Evolutionary conservation across 1,284 basidiomycete genomes (phyloP), one percentile per base, ranked within the genome.

Genomic region (Psilocybe mexicana): DNA sequence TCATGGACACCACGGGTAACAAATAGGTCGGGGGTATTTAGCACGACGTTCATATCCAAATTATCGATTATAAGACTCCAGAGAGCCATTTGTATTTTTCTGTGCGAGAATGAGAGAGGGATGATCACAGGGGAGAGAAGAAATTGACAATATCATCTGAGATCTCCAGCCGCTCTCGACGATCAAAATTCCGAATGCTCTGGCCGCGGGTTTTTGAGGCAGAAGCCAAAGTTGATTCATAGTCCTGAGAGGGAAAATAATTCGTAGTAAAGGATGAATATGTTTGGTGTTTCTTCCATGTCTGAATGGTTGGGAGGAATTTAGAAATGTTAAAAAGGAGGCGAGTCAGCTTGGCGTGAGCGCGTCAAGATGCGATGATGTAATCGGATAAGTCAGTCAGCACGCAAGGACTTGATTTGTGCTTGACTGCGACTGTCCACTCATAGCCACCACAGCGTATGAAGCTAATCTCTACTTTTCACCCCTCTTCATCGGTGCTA

Each of bases 201-300:
- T 78, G 77, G 14, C 82, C 74, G 18, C 87, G 84, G 35, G 80
- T 72, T 70, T 90, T 89, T 25, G 92, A 93, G 1, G 92, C 92
- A 2, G 82, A 72, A 14, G 96, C 82, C 44, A 97, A 80, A 6
- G 88, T 74, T 0, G 74, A 67, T 69, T 96, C 93, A 68, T 98
- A 98, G 55, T 88, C 81, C 14, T 82, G 74, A 0, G 88, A 78
- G n/a, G 86, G 80, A 59, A 86, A 85, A 72, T 90, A 81, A 43
- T 83, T 81, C 0, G 93, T 93, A 18, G 93, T 91, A 72, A 96
- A 96, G 0, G 87, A 84, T 1, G 94, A 96, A 70, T 95, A 97
- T 2, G 83, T 78, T 65, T 92, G 86, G 56, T 0, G 93, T 95
- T 18, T 89, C 83, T 40, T 93, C 90, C 54, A 88, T 80, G 62